phyloP scores from a whole-genome alignment of 257 asterid genomes.

The Perilla frutescens region DNA sequence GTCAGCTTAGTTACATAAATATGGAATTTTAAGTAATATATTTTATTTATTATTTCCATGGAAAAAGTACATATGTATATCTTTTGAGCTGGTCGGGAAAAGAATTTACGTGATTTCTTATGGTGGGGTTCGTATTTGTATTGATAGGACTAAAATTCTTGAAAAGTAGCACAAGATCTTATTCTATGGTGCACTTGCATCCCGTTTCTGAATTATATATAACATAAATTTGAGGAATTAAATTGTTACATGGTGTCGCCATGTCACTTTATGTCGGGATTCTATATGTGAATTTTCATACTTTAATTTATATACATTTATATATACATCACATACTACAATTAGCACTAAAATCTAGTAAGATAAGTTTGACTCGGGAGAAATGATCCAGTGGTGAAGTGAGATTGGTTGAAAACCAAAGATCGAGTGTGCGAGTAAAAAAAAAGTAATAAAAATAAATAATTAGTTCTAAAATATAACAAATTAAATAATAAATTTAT shows the following conservation, averaged over 20 bases:
- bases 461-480: no score
- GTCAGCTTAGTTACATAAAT: conserved; percentile 4
- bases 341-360: no score
- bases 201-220: no score
- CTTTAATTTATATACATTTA: no score
- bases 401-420: no score
- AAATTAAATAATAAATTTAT: no score
- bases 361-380: no score
- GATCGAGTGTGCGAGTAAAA: no score
- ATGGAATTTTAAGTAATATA: not conserved
- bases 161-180: conserved; percentile 27
- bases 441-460: no score
- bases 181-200: not conserved
- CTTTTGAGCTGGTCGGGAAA: conserved; percentile 14
- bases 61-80: not conserved
- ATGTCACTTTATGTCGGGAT: not conserved
- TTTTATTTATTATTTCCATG: not conserved
- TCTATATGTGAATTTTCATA: not conserved
- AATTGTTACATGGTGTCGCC: not conserved
- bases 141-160: not conserved
- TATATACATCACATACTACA: no score
- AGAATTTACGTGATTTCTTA: not conserved
- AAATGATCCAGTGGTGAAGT: no score
- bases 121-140: conserved; percentile 9
- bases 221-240: not conserved